phyloP scores from a whole-genome alignment of 345 rosid genomes.

The Capsella bursapastoris region DNA sequence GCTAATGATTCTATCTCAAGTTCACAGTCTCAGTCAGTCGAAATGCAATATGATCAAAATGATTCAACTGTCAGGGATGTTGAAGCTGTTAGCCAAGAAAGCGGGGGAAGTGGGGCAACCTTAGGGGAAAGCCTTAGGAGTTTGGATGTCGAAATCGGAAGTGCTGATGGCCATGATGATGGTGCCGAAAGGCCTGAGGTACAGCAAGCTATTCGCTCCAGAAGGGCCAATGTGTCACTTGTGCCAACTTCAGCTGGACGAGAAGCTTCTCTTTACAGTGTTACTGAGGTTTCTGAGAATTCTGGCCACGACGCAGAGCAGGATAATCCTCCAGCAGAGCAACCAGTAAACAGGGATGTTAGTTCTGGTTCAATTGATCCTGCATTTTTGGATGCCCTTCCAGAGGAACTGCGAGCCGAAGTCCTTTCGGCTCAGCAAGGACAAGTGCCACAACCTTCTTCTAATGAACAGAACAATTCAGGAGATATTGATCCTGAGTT shows the following conservation, averaged over 20 bases:
- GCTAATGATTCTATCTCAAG: constrained; percentile 53
- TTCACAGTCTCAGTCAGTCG: constrained; percentile 64
- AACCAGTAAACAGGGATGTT: constrained; percentile 63
- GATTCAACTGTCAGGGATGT: constrained; percentile 80
- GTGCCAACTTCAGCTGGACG: constrained; percentile 63
- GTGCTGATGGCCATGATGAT: constrained; percentile 99
- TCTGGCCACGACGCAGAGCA: constrained; percentile 86
- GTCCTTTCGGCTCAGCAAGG: constrained; percentile 94
- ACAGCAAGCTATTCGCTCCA: constrained; percentile 61
- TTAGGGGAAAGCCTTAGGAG: constrained; percentile 97
- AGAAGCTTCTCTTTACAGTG: constrained; percentile 84
- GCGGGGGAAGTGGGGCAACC: constrained; percentile 95
- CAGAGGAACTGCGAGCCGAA: constrained; percentile 96
- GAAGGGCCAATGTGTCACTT: constrained; percentile 67
- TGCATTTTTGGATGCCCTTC: constrained; percentile 96
- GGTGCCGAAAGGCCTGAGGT: constrained; percentile 90
- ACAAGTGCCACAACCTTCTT: constrained; percentile 77
- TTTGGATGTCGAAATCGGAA: constrained; percentile 97
- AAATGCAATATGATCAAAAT: constrained; percentile 91
- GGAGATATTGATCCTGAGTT: constrained; percentile 98
- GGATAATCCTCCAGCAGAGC: constrained; percentile 67
- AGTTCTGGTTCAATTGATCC: constrained; percentile 90
- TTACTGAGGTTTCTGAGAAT: constrained; percentile 93
- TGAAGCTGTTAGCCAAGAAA: constrained; percentile 98
- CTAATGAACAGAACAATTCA: constrained; percentile 64